Evolutionary conservation across 2,329 filamentous ascomycete species (phyloP).

Genomic region (Alternaria viburni): DNA sequence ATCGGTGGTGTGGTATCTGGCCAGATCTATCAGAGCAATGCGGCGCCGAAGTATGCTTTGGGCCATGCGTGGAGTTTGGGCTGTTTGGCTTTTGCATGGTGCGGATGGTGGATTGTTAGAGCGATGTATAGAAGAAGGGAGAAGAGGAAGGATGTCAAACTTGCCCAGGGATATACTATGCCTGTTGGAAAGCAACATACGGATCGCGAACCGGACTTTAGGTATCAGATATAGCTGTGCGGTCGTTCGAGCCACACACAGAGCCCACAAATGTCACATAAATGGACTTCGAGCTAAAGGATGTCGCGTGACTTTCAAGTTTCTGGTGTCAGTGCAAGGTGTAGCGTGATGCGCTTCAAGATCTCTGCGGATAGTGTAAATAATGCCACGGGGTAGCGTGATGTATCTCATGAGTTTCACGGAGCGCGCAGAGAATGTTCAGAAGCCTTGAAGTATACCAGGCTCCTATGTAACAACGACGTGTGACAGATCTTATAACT

Average conservation of each 20-base stretch:
- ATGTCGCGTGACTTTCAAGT: not conserved
- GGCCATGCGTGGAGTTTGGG: conserved; percentile 49
- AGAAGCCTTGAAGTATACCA: not conserved
- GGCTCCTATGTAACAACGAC: no score
- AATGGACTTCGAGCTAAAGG: not conserved
- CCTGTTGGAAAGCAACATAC: conserved; percentile 27
- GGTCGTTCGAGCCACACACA: not conserved
- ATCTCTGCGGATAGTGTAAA: rapidly evolving
- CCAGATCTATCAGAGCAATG: conserved; percentile 41
- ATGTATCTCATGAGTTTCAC: rapidly evolving
- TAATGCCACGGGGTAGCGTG: not conserved
- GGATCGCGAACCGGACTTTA: conserved; percentile 39
- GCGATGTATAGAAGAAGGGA: conserved; percentile 43
- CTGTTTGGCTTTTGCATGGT: conserved; percentile 46
- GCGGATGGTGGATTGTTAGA: conserved; percentile 48
- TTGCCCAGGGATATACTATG: conserved; percentile 28
- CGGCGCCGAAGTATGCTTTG: conserved; percentile 33
- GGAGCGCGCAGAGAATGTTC: rapidly evolving
- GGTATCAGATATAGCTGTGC: conserved; percentile 30
- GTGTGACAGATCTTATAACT: no score
- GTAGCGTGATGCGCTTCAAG: not conserved
- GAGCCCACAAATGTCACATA: not conserved
- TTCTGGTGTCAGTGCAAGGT: rapidly evolving
- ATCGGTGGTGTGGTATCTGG: conserved; percentile 43
- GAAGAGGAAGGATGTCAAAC: conserved; percentile 35